Conservation (phyloP, 139 green algal species). For the Closterium sp. region DNA sequence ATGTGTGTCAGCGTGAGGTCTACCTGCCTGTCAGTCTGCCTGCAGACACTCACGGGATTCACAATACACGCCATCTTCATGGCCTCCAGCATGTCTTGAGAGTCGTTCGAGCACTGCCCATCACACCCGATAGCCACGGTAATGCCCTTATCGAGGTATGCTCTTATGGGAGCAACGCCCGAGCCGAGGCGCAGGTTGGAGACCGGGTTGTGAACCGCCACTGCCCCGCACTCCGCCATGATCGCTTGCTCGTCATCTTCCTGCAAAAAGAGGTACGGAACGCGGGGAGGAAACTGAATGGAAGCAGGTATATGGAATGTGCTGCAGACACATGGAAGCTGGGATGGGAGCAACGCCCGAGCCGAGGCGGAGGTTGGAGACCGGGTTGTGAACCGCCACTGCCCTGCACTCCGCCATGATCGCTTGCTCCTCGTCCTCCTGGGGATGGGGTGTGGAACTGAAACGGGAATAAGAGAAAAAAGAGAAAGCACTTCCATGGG, state of each 20-base stretch:
- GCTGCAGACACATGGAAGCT: no score
- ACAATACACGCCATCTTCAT: slow-evolving; percentile 26
- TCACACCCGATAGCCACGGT: slow-evolving; percentile 44
- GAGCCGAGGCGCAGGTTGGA: slow-evolving; percentile 40
- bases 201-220: slow-evolving; percentile 44
- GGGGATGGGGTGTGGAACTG: no score
- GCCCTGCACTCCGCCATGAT: slow-evolving; percentile 43
- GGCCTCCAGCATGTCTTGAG: slow-evolving; percentile 8
- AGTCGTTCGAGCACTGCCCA: slow-evolving; percentile 44
- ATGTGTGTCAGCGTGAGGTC: no score
- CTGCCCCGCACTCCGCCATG: slow-evolving; percentile 31
- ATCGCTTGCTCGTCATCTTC: slow-evolving; percentile 47
- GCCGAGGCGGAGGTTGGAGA: slow-evolving; percentile 45
- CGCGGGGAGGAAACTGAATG: no score
- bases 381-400: slow-evolving; percentile 44
- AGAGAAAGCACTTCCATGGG: background rate
- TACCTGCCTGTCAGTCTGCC: no score
- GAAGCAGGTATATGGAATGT: no score
- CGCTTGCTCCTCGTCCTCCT: slow-evolving; percentile 44
- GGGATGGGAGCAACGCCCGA: slow-evolving; percentile 30
- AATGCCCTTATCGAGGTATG: slow-evolving; percentile 33
- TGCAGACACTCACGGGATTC: slow-evolving; percentile 9
- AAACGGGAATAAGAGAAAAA: no score
- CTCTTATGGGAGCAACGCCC: slow-evolving; percentile 32
- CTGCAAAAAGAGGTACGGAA: background rate